Percentiles rank a stretch among this genome's conserved stretches.
Conservation (phyloP, 805 yeast species). For the Kodamaea neixiangensis region DNA sequence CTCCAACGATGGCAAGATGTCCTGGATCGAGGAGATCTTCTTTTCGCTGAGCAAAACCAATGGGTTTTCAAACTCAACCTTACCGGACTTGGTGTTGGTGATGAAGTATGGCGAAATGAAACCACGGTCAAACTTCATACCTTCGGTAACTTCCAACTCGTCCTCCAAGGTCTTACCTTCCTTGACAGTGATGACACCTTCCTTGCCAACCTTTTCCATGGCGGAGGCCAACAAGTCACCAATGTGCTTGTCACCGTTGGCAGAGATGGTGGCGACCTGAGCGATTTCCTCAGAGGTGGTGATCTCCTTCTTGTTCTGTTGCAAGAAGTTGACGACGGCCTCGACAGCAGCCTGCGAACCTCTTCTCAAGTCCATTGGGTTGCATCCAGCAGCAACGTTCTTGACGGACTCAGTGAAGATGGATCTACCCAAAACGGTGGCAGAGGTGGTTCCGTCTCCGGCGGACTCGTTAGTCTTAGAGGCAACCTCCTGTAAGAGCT, state of each 20-base stretch:
- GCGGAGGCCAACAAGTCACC: constrained; percentile 91
- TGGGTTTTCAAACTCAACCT: constrained; percentile 95
- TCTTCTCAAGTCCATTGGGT: constrained; percentile 97
- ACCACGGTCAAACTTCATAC: constrained; percentile 98
- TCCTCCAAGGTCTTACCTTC: constrained; percentile 97
- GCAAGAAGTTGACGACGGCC: constrained; percentile 83
- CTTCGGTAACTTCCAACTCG: constrained; percentile 93
- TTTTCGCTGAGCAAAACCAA: constrained; percentile 85
- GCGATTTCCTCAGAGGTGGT: constrained; percentile 94
- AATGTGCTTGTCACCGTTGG: constrained; percentile 92
- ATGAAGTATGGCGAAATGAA: constrained; percentile 95
- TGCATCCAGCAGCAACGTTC: constrained; percentile 98
- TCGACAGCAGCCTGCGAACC: constrained; percentile 97
- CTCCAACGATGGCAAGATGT: constrained; percentile 89
- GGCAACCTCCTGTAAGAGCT: constrained; percentile 93
- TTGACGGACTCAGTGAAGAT: constrained; percentile 93
- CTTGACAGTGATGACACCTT: constrained; percentile 97
- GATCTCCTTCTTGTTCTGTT: constrained; percentile 85
- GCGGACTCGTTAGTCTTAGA: constrained; percentile 96
- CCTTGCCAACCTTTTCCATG: constrained; percentile 98
- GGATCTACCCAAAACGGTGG: constrained; percentile 94
- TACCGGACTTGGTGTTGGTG: constrained; percentile 88
- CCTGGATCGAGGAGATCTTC: constrained; percentile 88
- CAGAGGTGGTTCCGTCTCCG: constrained; percentile 98
- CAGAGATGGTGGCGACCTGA: constrained; percentile 97